Evolutionary conservation across 1,284 basidiomycete genomes (phyloP), one percentile per base, ranked within the genome.

Genomic region (Trichosporon ovoides): DNA sequence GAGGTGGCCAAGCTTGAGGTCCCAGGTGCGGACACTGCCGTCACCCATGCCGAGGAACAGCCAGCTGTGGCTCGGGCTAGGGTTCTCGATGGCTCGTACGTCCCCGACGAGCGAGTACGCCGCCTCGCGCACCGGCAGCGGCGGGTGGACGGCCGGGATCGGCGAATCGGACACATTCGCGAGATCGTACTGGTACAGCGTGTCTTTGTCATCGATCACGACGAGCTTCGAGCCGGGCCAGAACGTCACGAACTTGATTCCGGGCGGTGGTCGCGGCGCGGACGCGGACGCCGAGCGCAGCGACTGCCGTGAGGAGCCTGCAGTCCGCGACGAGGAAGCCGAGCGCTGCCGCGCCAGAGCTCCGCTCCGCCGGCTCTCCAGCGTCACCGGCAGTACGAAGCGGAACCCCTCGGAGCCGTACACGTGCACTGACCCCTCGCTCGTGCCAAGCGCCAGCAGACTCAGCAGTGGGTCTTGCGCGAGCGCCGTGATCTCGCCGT

Each of bases 391-490:
- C 2, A 78, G 59, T 14, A 68, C 66, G 62, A 75, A 73, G 35
- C 74, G 72, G 57, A 79, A 73, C 19, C 74, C 57, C 2, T 73
- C 55, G 5, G 63, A 53, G 18, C 77, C 77, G 40, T 68, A 68
- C 19, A 77, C 64, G 57, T 78, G 75, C 1, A 79, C 70, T 11
- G 72, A 52, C 11, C 76, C 77, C 1, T 66, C 59, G 2, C 65
- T 60, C 0, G 73, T 76, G 3, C 89, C 91, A 40, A 87, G 78
- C 3, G 87, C 90, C 16, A 95, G 80, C 16, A 91, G 78, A 6
- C 87, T 83, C 36, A 85, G 81, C 37, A 88, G 76, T 2, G 89
- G 86, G 66, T 93, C 89, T 52, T 85, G 79, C 3, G 87, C 85
- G 38, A 87, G 69, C 1, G 84, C 79, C 3, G 81, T 82, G 51